phyloP scores from a whole-genome alignment of 2,329 filamentous ascomycete species.

The Penicillium thymicola region DNA sequence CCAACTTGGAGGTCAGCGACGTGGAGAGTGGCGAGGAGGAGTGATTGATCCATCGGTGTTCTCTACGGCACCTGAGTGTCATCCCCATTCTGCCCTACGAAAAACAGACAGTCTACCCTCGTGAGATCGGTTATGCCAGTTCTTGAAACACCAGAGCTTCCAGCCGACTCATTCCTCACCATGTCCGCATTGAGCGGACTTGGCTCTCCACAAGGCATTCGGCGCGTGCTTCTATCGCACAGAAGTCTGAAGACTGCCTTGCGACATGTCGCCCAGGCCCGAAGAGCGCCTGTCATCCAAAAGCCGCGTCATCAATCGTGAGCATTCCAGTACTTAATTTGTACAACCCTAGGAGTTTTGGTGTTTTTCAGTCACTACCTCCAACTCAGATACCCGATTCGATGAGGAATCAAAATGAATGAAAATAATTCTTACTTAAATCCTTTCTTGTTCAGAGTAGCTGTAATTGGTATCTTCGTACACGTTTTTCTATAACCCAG shows the following conservation, averaged over 20 bases:
- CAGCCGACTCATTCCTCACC: not conserved
- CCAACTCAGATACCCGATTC: conserved; percentile 12
- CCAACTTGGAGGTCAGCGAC: conserved; percentile 43
- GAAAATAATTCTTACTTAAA: not conserved
- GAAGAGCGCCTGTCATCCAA: not conserved
- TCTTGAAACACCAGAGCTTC: conserved; percentile 10
- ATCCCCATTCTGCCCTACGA: not conserved
- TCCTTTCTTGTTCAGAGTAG: not conserved
- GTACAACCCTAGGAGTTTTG: not conserved
- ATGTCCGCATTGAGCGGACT: not conserved
- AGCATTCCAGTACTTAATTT: conserved; percentile 1
- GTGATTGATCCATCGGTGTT: conserved; percentile 15
- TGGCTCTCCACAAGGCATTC: not conserved
- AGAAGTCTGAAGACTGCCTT: not conserved
- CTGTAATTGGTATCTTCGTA: not conserved
- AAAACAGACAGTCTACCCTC: not conserved
- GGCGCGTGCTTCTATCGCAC: not conserved
- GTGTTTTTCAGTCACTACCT: not conserved
- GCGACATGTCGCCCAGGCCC: not conserved
- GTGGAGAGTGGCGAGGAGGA: conserved; percentile 44
- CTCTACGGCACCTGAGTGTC: conserved; percentile 4
- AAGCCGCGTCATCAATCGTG: conserved; percentile 1
- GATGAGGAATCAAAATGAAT: conserved; percentile 8
- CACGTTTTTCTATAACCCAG: not conserved
- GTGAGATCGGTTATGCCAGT: not conserved